Evolutionary conservation across 2,329 filamentous ascomycete genomes (phyloP), one percentile per base, ranked within the genome.

Genomic region (Phaeosphaeriaceae sp.): DNA sequence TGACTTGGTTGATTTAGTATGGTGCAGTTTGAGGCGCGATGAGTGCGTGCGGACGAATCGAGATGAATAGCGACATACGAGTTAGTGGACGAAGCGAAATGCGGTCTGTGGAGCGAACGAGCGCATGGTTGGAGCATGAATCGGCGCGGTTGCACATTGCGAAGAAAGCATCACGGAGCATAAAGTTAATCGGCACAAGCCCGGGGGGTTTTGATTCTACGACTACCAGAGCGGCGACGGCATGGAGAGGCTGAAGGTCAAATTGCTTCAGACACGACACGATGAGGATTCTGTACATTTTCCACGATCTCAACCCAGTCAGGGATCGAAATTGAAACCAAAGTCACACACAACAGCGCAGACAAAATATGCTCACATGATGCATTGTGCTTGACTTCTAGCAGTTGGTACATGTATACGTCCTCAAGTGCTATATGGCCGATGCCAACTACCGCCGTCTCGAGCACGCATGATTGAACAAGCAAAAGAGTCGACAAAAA

Each of bases 1-100:
- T 36, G 13, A 36, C 31, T 11, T 13, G 31, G 7, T 7, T 36
- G 31, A 36, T 13, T 13, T 57, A 79, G 94, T 75, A 97, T 98
- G 93, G 93, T 98, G 51, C 95, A 99, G 81, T 98, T 99, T 74
- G 93, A 99, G 84, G 95, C 95, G 51, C 88, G 94, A 80, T 98
- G 67, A 75, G 36, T 3, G 27, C 45, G 20, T 27, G 20, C 13
- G 20, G 40, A 7, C 24, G 24, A 17, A 19, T 25, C 19, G 45
- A 13, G 2, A n/a, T 13, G 46, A 17, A 27, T 13, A 48, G 46
- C 10, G 15, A 48, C 24, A 24, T 48, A 25, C 22, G 45, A 48
- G 10, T 22, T 7, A 21, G 7, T 11, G 42, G n/a, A 21, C 6
- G n/a, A 2, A 41, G 48, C 24, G 1, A 21, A n/a, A 40, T 15